Percentiles rank a stretch among this genome's conserved stretches.
phyloP scores from a whole-genome alignment of 2,329 filamentous ascomycete genomes.

The Knoxdaviesia proteae region DNA sequence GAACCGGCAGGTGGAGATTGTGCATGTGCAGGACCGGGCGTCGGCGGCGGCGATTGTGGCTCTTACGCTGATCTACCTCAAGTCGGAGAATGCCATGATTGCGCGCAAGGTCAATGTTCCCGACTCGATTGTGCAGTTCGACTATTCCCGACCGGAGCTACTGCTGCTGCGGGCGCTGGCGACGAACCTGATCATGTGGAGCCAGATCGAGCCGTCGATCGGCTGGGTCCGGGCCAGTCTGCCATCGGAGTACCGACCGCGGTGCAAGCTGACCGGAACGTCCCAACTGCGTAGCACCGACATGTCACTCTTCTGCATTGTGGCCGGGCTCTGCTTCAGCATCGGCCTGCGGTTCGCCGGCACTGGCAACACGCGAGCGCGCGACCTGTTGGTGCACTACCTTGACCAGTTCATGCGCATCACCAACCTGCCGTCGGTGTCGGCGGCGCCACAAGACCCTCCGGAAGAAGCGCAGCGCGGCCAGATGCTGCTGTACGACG shows the following conservation, averaged over 20 bases:
- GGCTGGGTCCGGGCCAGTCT: constrained; percentile 60
- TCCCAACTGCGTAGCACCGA: constrained; percentile 55
- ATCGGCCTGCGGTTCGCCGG: constrained; percentile 57
- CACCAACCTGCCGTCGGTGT: constrained; percentile 29
- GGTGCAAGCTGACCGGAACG: constrained; percentile 37
- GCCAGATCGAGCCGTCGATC: constrained; percentile 49
- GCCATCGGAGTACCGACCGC: constrained; percentile 44
- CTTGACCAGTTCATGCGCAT: constrained; percentile 74
- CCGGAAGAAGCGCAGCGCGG: constrained; percentile 9
- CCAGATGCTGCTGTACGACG: constrained; percentile 43
- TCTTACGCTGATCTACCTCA: constrained; percentile 86
- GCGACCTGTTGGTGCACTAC: constrained; percentile 66
- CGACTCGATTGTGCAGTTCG: constrained; percentile 74
- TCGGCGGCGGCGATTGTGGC: constrained; percentile 87
- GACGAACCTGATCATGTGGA: constrained; percentile 86
- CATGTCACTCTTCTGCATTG: constrained; percentile 79
- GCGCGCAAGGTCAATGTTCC: constrained; percentile 87
- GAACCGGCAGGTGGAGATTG: constrained; percentile 75
- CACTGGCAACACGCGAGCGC: constrained; percentile 45
- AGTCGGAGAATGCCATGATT: constrained; percentile 71
- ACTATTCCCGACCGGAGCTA: constrained; percentile 85
- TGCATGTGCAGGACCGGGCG: constrained; percentile 82
- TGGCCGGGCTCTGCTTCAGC: constrained; percentile 72
- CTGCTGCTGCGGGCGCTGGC: constrained; percentile 77
- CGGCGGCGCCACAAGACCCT: constrained; percentile 7